phyloP scores from a whole-genome alignment of 768 basidiomycete species.

The Trichaptum fuscoviolaceum region DNA sequence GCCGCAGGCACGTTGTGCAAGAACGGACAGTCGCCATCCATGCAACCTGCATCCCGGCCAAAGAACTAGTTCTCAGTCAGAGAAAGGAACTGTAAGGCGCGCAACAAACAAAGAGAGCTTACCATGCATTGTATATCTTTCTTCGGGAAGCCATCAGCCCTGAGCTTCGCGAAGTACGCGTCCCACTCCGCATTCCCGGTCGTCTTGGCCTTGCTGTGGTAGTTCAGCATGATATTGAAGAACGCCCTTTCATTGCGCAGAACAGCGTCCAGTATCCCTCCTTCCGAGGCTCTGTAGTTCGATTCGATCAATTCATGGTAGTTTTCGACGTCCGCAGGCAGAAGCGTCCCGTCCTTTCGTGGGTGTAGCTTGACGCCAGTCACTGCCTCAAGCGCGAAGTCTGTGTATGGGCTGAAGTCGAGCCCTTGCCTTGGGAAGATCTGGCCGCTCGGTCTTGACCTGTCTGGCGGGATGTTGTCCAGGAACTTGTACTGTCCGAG shows the following conservation, averaged over 20 bases:
- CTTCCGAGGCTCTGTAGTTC: slow-evolving; percentile 6
- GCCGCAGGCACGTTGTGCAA: slow-evolving; percentile 9
- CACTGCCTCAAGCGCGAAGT: slow-evolving; percentile 1
- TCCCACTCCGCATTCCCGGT: slow-evolving; percentile 13
- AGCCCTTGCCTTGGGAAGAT: not conserved
- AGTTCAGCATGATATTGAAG: slow-evolving; percentile 9
- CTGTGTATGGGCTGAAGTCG: slow-evolving; percentile 5
- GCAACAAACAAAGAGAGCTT: not conserved
- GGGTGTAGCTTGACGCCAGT: slow-evolving; percentile 8
- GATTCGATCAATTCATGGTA: not conserved
- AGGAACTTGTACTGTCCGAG: not conserved
- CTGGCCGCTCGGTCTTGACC: too few relatives aligned
- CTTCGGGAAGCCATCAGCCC: slow-evolving; percentile 8
- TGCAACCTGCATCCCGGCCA: slow-evolving; percentile 10
- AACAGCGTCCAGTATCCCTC: slow-evolving; percentile 5
- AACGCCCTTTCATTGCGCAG: slow-evolving; percentile 5
- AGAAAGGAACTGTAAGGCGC: not conserved
- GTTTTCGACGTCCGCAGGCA: slow-evolving; percentile 5
- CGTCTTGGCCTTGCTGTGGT: slow-evolving; percentile 7
- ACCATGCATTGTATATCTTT: slow-evolving; percentile 14
- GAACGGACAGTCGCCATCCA: slow-evolving; percentile 11
- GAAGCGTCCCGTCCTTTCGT: slow-evolving; percentile 7
- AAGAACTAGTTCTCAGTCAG: slow-evolving; percentile 8
- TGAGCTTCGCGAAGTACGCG: slow-evolving; percentile 8
- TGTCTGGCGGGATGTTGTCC: not conserved